Base-by-base conservation (phyloP, 176 grass and related monocot species). In the Cocos nucifera region DNA sequence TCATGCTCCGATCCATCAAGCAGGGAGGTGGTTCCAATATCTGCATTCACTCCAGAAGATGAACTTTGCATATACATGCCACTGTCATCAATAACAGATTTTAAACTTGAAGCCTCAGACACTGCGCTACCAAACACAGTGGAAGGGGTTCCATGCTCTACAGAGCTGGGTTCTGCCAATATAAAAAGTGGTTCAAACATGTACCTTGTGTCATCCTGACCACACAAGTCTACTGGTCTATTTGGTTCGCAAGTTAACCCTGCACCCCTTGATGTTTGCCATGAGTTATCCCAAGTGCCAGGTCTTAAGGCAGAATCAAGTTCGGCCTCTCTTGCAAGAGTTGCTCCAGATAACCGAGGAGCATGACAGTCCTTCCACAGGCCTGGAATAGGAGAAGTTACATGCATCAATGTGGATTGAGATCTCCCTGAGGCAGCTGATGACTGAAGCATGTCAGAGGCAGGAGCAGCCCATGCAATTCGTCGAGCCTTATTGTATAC, bases 151-250 rank as follows among this genome's bases (percentile, higher is more conserved):
- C 65, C 65, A 54, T 81, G 82, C 64, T 98, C 94, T 8, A 78
- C 68, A 51, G 94, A 83, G 7, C 94, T 87, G 71, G 88, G 85
- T 71, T 92, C 88, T 8, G 83, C 79, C 66, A 98, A 54, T 62
- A 98, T 89, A 69, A 98, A 98, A 75, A 92, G 76, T 26, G 94
- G 94, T 60, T 98, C 94, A 78, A 92, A 98, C 63, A 86, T 79
- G 78, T 81, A 98, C 56, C 86, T 92, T 65, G 70, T 86, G 51
- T 92, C 93, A 70, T 98, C 88, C 58, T 88, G 69, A 59, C 58
- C 71, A 71, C 82, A 98, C 51, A 85, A 71, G 70, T 92, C 87
- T 29, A 73, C 56, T 15, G 78, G 64, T 58, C 83, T 88, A 56
- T 50, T 85, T 70, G 80, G 80, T 26, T 90, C 87, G 20, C 63